phyloP scores from a whole-genome alignment of 257 asterid species.

The Solanum neorickii region DNA sequence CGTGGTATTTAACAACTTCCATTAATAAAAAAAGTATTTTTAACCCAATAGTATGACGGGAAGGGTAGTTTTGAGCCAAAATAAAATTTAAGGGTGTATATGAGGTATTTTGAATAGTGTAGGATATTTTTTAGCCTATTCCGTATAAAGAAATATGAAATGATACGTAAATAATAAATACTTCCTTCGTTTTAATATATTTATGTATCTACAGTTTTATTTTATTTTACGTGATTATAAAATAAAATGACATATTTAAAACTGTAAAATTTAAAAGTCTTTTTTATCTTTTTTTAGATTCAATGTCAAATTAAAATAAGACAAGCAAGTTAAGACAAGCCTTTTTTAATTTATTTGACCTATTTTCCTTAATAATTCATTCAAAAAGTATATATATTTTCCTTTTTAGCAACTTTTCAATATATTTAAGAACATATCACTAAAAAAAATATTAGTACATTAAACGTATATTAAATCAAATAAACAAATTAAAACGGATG shows the following conservation, averaged over 20 bases:
- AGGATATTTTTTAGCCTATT: too few species aligned
- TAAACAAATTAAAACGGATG: too few species aligned
- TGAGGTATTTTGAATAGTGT: too few species aligned
- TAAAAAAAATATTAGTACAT: too few species aligned
- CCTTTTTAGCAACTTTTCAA: background rate
- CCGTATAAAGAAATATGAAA: background rate
- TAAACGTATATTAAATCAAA: fast-evolving
- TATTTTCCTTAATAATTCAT: background rate
- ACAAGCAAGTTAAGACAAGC: background rate
- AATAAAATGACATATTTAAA: background rate
- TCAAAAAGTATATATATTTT: background rate
- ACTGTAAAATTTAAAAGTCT: too few species aligned
- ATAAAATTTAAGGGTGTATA: too few species aligned
- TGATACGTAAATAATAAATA: background rate
- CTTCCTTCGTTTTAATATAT: background rate
- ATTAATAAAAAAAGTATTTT: too few species aligned
- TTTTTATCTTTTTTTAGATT: background rate
- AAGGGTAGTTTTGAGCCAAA: too few species aligned
- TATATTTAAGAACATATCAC: too few species aligned
- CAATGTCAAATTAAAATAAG: background rate
- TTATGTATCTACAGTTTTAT: too few species aligned
- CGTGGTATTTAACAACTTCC: too few species aligned
- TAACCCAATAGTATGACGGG: too few species aligned
- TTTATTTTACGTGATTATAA: background rate
- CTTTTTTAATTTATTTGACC: background rate